A percentile compares a stretch with the other conserved stretches of the same genome.
These are phyloP conservation scores for Irineochytrium annulatum DNA, from an alignment of 192 early-diverging fungal species.

Conservation along the genomic window DNA sequence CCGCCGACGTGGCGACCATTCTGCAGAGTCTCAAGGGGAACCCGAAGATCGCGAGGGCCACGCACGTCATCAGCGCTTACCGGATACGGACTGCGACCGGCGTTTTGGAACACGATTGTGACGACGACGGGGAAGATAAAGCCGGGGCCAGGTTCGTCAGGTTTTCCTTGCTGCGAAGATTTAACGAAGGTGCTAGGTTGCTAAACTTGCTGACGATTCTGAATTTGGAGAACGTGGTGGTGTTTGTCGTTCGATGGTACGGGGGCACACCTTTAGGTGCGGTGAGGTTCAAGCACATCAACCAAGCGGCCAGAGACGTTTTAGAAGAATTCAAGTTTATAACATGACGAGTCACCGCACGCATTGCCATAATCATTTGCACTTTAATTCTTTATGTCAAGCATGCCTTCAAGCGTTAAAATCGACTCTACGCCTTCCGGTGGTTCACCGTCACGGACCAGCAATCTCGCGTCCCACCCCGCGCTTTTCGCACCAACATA, in stretches of 20 bases:
- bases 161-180: background rate
- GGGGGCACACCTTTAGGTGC: conserved; percentile 83
- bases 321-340: background rate
- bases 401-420: too few relatives aligned
- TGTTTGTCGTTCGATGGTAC: conserved; percentile 84
- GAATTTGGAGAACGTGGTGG: conserved; percentile 67
- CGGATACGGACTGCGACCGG: background rate
- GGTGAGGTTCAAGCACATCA: conserved; percentile 89
- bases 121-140: background rate
- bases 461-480: conserved; percentile 10
- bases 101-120: background rate
- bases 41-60: background rate
- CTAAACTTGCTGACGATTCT: conserved; percentile 77
- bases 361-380: too few relatives aligned
- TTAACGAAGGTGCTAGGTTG: conserved; percentile 56
- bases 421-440: too few relatives aligned
- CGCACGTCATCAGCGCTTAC: background rate
- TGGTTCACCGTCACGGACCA: background rate
- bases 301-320: background rate
- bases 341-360: too few relatives aligned
- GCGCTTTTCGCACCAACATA: conserved; percentile 3
- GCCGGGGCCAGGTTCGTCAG: background rate
- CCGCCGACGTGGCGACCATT: background rate
- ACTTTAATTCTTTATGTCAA: too few relatives aligned
- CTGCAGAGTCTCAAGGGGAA: background rate